These are phyloP conservation scores for Avicennia marina DNA, from an alignment of 257 asterid species.

Conservation along the genomic window DNA sequence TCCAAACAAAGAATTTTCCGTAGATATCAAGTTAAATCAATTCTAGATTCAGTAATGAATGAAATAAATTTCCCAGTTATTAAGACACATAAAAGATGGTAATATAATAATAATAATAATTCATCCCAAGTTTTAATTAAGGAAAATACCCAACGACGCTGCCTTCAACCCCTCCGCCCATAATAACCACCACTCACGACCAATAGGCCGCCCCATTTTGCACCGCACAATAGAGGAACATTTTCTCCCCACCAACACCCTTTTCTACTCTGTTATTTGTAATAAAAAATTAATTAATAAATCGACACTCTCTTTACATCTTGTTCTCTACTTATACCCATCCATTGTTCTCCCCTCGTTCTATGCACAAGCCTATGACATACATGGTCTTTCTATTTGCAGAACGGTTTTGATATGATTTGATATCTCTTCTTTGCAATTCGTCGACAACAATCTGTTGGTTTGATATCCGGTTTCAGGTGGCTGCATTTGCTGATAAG, in stretches of 20 bases:
- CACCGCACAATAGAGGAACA: constrained; percentile 14
- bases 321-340: constrained; percentile 24
- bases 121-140: too few relatives aligned
- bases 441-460: constrained; percentile 18
- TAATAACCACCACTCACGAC: too few relatives aligned
- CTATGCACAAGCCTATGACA: constrained; percentile 8
- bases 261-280: neutral
- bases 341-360: constrained; percentile 22
- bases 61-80: too few relatives aligned
- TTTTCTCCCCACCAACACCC: constrained; percentile 13
- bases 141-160: too few relatives aligned
- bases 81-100: too few relatives aligned
- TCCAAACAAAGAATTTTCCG: too few relatives aligned
- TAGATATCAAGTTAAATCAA: too few relatives aligned
- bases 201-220: constrained; percentile 22
- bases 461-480: constrained; percentile 15
- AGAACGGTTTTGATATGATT: constrained; percentile 14
- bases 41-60: too few relatives aligned
- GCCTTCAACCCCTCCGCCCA: too few relatives aligned
- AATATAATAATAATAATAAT: too few relatives aligned
- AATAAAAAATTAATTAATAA: neutral
- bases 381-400: constrained; percentile 7
- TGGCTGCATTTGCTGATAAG: constrained; percentile 18
- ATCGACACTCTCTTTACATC: neutral
- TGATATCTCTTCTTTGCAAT: constrained; percentile 12